Evolutionary conservation across 345 rosid species (phyloP).

Genomic region (Erucastrum elatum): DNA sequence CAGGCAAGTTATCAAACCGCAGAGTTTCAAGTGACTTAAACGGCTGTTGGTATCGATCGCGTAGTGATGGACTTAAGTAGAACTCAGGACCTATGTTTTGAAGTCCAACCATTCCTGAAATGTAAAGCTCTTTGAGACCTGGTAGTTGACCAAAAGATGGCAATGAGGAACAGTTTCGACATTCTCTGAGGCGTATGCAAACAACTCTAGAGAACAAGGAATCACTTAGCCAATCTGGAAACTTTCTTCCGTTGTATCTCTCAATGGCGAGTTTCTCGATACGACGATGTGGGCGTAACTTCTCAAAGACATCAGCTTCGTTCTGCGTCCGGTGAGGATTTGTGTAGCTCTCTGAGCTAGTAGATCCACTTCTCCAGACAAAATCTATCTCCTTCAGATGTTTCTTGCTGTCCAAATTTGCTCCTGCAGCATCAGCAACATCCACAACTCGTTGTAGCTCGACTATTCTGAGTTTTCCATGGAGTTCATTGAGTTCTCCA

Average conservation of each 20-base stretch:
- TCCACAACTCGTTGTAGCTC: conserved; percentile 40
- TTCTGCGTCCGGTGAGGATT: conserved; percentile 22
- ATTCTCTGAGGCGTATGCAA: conserved; percentile 31
- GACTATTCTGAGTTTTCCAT: conserved; percentile 37
- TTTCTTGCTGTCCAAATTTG: conserved; percentile 35
- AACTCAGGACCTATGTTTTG: conserved; percentile 36
- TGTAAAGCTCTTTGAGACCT: conserved; percentile 42
- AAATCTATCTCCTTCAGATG: conserved; percentile 39
- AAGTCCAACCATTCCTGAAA: conserved; percentile 37
- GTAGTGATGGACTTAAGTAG: conserved; percentile 15
- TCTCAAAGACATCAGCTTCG: conserved; percentile 36
- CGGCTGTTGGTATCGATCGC: conserved; percentile 28
- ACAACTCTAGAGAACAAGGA: conserved; percentile 34
- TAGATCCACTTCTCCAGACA: conserved; percentile 37
- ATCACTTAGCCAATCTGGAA: conserved; percentile 45
- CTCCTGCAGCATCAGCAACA: conserved; percentile 40
- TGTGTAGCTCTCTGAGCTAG: conserved; percentile 28
- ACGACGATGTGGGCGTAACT: conserved; percentile 39
- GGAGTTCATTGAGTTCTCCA: conserved; percentile 35
- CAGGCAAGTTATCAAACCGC: conserved; percentile 30
- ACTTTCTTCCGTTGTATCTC: conserved; percentile 37
- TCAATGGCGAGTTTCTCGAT: conserved; percentile 38
- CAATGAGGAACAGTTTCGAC: conserved; percentile 42
- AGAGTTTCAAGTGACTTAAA: conserved; percentile 41
- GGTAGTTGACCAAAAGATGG: conserved; percentile 48